A percentile compares a stretch with the other conserved stretches of the same genome.
These are phyloP conservation scores for Aspergillus flavus DNA, from an alignment of 2,329 filamentous ascomycete genomes.

Conservation along the genomic window DNA sequence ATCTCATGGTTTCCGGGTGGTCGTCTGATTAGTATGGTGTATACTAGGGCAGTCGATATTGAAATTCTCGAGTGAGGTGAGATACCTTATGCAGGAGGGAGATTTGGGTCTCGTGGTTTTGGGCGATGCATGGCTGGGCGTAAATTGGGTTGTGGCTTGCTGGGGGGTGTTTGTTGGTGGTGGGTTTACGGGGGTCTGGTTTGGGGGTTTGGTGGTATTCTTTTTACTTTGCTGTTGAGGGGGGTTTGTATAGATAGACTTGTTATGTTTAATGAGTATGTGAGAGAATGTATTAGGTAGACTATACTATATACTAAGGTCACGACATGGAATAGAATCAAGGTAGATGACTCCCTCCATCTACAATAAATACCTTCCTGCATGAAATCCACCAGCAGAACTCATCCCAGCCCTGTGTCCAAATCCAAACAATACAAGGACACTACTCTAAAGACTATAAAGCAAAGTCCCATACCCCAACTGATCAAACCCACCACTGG, in stretches of 20 bases:
- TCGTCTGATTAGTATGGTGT: not conserved
- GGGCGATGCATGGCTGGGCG: not conserved
- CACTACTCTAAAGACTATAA: conserved; percentile 20
- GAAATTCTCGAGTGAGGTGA: not conserved
- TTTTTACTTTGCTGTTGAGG: not conserved
- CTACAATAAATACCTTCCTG: too few species aligned
- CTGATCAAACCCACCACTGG: conserved; percentile 47
- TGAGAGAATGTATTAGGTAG: not conserved
- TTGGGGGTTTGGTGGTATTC: too few species aligned
- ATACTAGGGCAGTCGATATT: not conserved
- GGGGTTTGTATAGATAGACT: not conserved
- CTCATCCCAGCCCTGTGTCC: not conserved
- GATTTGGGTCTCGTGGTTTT: not conserved
- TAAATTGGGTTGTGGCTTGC: not conserved
- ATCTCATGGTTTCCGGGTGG: not conserved
- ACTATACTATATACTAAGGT: not conserved
- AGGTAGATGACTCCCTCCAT: not conserved
- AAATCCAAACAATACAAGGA: not conserved
- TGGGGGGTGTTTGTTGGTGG: not conserved
- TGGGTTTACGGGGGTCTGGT: not conserved
- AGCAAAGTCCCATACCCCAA: conserved; percentile 40
- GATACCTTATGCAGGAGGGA: not conserved
- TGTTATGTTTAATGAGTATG: not conserved
- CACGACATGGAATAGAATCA: not conserved
- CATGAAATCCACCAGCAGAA: too few species aligned